Conservation (phyloP, 306 rosid genomes). For the Alnus rubra region DNA sequence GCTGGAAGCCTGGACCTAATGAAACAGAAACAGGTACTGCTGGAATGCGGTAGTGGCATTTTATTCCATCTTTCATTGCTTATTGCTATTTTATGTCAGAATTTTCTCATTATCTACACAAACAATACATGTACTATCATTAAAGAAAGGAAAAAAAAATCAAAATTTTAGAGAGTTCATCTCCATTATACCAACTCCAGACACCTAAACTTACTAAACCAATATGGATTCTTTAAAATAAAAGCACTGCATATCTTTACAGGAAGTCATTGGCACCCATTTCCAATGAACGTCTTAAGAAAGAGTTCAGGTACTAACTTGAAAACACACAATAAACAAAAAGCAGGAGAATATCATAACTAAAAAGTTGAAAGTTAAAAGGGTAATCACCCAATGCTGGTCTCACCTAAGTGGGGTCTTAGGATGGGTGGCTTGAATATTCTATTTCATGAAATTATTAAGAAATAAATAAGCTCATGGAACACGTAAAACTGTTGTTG, state of each 20-base stretch:
- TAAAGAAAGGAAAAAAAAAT: background rate
- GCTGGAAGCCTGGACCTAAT: background rate
- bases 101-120: background rate
- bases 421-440: background rate
- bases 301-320: background rate
- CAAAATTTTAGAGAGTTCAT: background rate
- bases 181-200: background rate
- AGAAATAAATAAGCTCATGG: background rate
- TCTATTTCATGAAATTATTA: background rate
- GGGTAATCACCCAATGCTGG: background rate
- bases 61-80: background rate
- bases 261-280: background rate
- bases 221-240: background rate
- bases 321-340: background rate
- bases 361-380: background rate
- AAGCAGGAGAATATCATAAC: background rate
- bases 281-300: background rate
- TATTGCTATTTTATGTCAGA: background rate
- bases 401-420: background rate
- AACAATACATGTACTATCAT: background rate
- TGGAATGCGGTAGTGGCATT: background rate
- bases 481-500: background rate
- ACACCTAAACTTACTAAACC: background rate
- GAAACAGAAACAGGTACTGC: background rate
- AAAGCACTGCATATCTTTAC: background rate